A percentile compares a stretch with the other conserved stretches of the same genome.
Evolutionary conservation across 352 stramenopile species (phyloP).

Genomic region (Pilasporangium apinafurcum): DNA sequence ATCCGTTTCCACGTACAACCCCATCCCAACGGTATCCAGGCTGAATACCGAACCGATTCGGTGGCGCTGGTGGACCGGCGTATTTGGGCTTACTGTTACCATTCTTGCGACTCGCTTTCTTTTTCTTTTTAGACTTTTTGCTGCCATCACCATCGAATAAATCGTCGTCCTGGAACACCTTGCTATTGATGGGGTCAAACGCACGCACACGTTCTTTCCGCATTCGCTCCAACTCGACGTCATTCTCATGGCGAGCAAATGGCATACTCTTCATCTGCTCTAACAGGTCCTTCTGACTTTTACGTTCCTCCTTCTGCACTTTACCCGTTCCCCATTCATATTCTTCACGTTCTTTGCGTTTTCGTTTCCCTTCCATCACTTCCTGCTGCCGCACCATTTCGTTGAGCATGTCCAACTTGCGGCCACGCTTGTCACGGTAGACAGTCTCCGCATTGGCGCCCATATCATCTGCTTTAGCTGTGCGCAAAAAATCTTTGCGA

Average conservation of each 20-base stretch:
- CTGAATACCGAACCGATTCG: constrained; percentile 86
- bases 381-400: constrained; percentile 80
- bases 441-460: constrained; percentile 74
- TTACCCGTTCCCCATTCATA: constrained; percentile 83
- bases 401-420: constrained; percentile 84
- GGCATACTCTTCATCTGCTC: constrained; percentile 58
- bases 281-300: constrained; percentile 47
- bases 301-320: constrained; percentile 68
- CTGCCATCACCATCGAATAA: constrained; percentile 25
- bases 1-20: constrained; percentile 94
- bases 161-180: constrained; percentile 59
- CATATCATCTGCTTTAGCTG: constrained; percentile 51
- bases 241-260: constrained; percentile 64
- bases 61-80: constrained; percentile 54
- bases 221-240: constrained; percentile 60
- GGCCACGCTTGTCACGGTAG: constrained; percentile 78
- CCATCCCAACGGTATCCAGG: constrained; percentile 99
- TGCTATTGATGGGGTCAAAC: constrained; percentile 79
- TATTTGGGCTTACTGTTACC: constrained; percentile 55
- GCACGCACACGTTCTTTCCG: constrained; percentile 49
- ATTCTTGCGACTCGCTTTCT: constrained; percentile 30
- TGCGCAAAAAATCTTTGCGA: constrained; percentile 43
- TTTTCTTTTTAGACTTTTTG: constrained; percentile 33
- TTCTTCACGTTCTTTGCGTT: constrained; percentile 70
- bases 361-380: constrained; percentile 64